phyloP scores from a whole-genome alignment of 192 early-diverging fungal genomes.

The Entomortierella lignicola region DNA sequence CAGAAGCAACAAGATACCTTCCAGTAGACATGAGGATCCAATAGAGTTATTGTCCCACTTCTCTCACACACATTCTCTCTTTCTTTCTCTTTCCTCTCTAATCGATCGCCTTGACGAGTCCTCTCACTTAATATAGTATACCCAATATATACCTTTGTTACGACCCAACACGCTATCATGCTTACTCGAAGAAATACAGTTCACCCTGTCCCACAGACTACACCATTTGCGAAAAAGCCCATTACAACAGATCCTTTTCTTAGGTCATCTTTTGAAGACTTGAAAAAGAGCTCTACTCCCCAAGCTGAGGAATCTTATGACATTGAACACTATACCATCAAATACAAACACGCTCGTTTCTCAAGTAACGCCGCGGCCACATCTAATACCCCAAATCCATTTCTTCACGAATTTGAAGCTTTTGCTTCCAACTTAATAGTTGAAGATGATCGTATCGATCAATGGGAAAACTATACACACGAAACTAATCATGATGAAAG shows the following conservation, averaged over 20 bases:
- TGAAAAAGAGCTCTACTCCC: background rate
- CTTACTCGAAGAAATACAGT: slow-evolving; percentile 32
- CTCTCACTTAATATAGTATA: background rate
- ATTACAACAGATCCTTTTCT: slow-evolving; percentile 18
- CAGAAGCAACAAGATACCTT: background rate
- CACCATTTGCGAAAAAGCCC: background rate
- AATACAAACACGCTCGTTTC: background rate
- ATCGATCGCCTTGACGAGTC: background rate
- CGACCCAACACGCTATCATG: slow-evolving; percentile 4
- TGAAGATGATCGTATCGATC: background rate
- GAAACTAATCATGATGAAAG: background rate
- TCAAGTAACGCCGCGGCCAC: background rate
- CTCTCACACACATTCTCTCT: slow-evolving; percentile 4
- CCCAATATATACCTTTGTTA: background rate
- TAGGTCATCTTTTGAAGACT: slow-evolving; percentile 13
- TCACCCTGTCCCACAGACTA: slow-evolving; percentile 13
- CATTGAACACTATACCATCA: background rate
- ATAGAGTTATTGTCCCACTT: too few species aligned
- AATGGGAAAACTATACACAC: background rate
- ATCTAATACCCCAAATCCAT: slow-evolving; percentile 13
- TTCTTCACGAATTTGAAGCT: background rate
- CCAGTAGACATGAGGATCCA: background rate
- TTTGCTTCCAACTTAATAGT: background rate
- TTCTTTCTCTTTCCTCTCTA: background rate
- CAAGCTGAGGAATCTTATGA: background rate